Conservation (phyloP, 768 basidiomycete species). For the Termitomyces sp. region DNA sequence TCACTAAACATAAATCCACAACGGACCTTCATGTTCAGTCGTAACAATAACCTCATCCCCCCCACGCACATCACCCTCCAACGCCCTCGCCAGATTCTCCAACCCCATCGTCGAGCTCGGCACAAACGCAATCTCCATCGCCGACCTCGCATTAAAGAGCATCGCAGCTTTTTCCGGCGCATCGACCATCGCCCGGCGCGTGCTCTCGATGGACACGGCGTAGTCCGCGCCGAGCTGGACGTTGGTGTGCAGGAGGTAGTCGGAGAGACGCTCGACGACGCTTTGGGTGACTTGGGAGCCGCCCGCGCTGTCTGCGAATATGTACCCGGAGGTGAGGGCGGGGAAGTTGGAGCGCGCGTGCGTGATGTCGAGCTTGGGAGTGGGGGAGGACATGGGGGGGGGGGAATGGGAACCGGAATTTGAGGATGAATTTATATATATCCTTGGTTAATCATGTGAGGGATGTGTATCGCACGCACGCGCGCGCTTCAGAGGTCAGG, state of each 20-base stretch:
- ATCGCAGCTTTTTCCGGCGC: slow-evolving; percentile 47
- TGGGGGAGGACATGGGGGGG: slow-evolving; percentile 17
- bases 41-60: slow-evolving; percentile 79
- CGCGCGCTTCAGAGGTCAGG: too few relatives aligned
- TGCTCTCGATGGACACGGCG: slow-evolving; percentile 47
- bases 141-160: slow-evolving; percentile 59
- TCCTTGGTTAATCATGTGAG: too few relatives aligned
- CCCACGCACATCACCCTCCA: slow-evolving; percentile 46
- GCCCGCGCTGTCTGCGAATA: slow-evolving; percentile 75
- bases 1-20: too few relatives aligned
- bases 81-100: slow-evolving; percentile 60
- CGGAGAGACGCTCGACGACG: slow-evolving; percentile 53
- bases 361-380: slow-evolving; percentile 34
- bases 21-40: slow-evolving; percentile 69
- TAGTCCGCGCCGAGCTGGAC: slow-evolving; percentile 73
- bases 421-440: too few relatives aligned
- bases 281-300: slow-evolving; percentile 57
- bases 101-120: slow-evolving; percentile 62
- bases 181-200: slow-evolving; percentile 38
- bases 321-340: slow-evolving; percentile 48
- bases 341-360: slow-evolving; percentile 60
- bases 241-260: slow-evolving; percentile 69
- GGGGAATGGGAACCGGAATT: too few relatives aligned
- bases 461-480: too few relatives aligned
- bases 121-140: slow-evolving; percentile 62